Conservation (phyloP, 768 basidiomycete genomes). For the Suillus variegatus region DNA sequence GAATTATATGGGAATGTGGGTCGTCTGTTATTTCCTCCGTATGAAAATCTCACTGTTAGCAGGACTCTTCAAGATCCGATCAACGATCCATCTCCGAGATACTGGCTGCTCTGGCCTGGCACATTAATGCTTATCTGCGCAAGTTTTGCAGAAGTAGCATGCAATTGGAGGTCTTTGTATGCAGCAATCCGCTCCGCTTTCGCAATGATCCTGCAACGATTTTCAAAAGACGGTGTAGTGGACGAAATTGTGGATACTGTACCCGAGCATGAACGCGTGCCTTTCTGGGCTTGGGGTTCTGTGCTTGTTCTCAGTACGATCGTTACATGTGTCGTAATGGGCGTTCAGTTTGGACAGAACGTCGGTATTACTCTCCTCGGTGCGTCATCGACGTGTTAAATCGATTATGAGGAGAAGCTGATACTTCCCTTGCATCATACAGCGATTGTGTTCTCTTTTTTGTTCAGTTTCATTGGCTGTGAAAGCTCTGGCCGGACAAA, state of each 20-base stretch:
- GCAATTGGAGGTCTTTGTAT: constrained; percentile 11
- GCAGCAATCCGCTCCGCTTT: constrained; percentile 6
- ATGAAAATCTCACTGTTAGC: background rate
- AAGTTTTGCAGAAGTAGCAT: constrained; percentile 14
- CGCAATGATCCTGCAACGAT: constrained; percentile 1
- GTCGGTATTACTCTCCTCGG: constrained; percentile 28
- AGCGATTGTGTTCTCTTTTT: constrained; percentile 56
- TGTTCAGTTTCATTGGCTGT: constrained; percentile 67
- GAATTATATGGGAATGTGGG: constrained; percentile 13
- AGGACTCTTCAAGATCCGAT: constrained; percentile 44
- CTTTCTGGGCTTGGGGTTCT: constrained; percentile 50
- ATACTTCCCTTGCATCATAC: background rate
- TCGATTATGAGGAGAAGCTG: background rate
- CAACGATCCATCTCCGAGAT: constrained; percentile 49
- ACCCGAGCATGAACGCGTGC: constrained; percentile 56
- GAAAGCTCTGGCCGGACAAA: constrained; percentile 59
- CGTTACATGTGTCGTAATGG: constrained; percentile 52
- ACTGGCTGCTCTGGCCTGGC: constrained; percentile 44
- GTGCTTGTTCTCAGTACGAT: constrained; percentile 49
- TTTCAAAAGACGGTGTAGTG: constrained; percentile 12
- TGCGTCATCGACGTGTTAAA: background rate
- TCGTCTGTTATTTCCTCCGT: background rate
- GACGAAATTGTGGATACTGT: constrained; percentile 52
- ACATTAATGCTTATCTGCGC: constrained; percentile 54
- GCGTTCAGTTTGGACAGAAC: constrained; percentile 54